Percentiles rank a stretch among this genome's conserved stretches.
Evolutionary conservation across 805 yeast genomes (phyloP).

Genomic region (Vanderwaltozyma polyspora): DNA sequence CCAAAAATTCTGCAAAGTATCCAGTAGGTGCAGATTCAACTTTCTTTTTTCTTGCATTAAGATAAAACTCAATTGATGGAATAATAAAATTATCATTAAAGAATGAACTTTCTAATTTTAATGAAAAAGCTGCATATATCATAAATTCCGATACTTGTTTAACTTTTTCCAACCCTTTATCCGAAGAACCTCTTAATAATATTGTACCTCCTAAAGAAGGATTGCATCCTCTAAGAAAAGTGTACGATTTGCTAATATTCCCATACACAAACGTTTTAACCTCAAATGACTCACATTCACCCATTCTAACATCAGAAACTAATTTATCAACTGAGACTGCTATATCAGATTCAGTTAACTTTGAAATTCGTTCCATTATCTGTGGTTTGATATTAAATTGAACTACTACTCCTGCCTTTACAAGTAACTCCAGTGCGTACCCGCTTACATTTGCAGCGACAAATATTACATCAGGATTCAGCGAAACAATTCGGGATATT

Average conservation of each 20-base stretch:
- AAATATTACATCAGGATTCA: constrained; percentile 69
- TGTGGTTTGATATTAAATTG: constrained; percentile 71
- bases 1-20: constrained; percentile 30
- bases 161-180: constrained; percentile 47
- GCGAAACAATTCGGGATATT: constrained; percentile 62
- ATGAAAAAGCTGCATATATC: constrained; percentile 66
- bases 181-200: constrained; percentile 70
- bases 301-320: constrained; percentile 60
- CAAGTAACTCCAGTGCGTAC: constrained; percentile 58
- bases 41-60: constrained; percentile 10
- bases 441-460: constrained; percentile 77
- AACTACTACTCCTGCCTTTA: constrained; percentile 69
- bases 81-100: constrained; percentile 60
- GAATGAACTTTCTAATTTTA: constrained; percentile 66
- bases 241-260: constrained; percentile 52
- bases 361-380: constrained; percentile 65
- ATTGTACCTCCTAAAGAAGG: constrained; percentile 70
- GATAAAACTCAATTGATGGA: constrained; percentile 31
- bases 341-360: constrained; percentile 75
- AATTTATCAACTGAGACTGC: constrained; percentile 78
- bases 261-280: constrained; percentile 54
- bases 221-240: constrained; percentile 72
- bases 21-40: constrained; percentile 15
- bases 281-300: constrained; percentile 62
- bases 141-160: constrained; percentile 74